Evolutionary conservation across 1,284 basidiomycete species (phyloP).

Genomic region (Leccinum ponderosum): DNA sequence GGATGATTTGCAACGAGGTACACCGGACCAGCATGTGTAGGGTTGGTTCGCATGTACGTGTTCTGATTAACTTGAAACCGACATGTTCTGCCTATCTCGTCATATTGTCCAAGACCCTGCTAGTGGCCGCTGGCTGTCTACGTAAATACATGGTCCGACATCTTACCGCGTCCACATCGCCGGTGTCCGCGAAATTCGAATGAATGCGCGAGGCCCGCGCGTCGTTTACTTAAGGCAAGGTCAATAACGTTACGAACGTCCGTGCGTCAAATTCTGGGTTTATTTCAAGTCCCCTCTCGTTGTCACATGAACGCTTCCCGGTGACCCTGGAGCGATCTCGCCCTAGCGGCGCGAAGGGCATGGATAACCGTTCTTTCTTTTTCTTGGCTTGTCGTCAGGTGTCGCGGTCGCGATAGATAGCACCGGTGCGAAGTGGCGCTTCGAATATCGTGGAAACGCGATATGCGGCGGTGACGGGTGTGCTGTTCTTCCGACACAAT

Average conservation of each 20-base stretch:
- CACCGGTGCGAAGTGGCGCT: conserved; percentile 12
- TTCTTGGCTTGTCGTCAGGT: conserved; percentile 1
- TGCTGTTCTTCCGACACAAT: background rate
- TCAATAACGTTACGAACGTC: conserved; percentile 12
- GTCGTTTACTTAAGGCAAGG: conserved; percentile 15
- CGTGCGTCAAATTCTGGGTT: background rate
- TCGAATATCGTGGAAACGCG: background rate
- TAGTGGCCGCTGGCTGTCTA: background rate
- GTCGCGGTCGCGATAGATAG: background rate
- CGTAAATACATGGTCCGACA: conserved; percentile 1
- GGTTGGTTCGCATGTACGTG: background rate
- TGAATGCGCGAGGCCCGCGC: conserved; percentile 27
- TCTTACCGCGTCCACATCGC: conserved; percentile 3
- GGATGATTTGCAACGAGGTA: conserved; percentile 3
- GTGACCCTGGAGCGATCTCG: conserved; percentile 12
- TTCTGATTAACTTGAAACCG: background rate
- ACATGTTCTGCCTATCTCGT: background rate
- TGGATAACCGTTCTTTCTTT: background rate
- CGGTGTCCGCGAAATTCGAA: conserved; percentile 14
- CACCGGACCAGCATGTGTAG: background rate
- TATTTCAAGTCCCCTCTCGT: background rate
- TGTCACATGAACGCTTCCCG: background rate
- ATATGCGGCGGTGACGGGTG: background rate
- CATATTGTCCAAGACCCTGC: background rate
- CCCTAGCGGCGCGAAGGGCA: background rate